phyloP scores from a whole-genome alignment of 2,329 filamentous ascomycete genomes.

The Rutstroemia sydowiana region DNA sequence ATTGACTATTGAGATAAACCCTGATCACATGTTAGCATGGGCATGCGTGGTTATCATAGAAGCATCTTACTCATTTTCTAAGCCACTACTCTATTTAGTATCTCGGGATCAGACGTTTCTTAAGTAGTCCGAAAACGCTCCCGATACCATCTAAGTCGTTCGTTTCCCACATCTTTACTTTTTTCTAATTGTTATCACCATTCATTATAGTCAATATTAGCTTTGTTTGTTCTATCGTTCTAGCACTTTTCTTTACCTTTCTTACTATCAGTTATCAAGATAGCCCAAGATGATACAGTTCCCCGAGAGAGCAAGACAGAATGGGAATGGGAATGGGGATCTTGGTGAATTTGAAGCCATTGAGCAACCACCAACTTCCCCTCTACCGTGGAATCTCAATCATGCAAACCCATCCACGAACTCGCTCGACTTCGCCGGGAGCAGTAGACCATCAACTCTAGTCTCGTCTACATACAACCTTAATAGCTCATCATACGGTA shows the following conservation, averaged over 20 bases:
- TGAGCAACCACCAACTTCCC: not conserved
- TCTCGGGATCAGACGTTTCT: not conserved
- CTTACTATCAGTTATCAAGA: not conserved
- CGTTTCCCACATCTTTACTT: not conserved
- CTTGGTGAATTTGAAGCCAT: conserved; percentile 5
- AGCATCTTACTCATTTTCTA: not conserved
- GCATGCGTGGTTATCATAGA: not conserved
- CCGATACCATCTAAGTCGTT: not conserved
- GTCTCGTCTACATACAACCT: conserved; percentile 1
- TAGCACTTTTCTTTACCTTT: not conserved
- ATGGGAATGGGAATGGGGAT: not conserved
- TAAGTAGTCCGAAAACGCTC: conserved; percentile 3
- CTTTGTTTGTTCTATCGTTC: not conserved
- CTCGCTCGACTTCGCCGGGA: not conserved
- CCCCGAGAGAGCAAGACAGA: conserved; percentile 1
- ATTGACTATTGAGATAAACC: not conserved
- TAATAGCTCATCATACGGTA: conserved; percentile 1
- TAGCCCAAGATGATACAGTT: conserved; percentile 5
- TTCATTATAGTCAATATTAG: not conserved
- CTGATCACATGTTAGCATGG: not conserved
- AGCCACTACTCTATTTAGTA: not conserved
- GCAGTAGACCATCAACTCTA: not conserved
- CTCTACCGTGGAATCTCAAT: not conserved
- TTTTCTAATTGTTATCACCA: not conserved
- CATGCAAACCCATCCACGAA: not conserved